phyloP scores from a whole-genome alignment of 2,329 filamentous ascomycete species.

The Trichophyton mentagrophytes region DNA sequence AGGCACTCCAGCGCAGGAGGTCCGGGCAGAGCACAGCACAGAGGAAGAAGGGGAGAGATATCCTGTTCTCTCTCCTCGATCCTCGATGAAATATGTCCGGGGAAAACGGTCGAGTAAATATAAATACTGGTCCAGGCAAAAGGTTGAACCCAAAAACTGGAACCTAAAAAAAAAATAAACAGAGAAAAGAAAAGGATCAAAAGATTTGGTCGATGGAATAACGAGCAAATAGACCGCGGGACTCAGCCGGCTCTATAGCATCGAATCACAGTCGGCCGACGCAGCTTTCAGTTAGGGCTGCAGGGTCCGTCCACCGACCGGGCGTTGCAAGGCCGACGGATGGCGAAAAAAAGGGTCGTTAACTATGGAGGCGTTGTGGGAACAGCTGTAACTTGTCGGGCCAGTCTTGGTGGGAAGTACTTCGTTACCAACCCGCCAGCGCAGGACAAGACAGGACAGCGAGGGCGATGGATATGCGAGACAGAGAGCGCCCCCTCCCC shows the following conservation, averaged over 20 bases:
- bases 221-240: neutral
- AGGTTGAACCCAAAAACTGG: neutral
- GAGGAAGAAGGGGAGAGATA: neutral
- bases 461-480: no score
- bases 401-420: no score
- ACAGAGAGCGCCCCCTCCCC: no score
- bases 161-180: neutral
- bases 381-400: no score
- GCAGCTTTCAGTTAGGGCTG: constrained; percentile 4
- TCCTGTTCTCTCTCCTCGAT: neutral
- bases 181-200: neutral
- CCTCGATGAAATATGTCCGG: neutral
- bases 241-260: neutral
- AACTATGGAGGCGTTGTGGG: no score
- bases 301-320: neutral
- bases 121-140: neutral
- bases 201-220: neutral
- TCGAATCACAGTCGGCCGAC: neutral
- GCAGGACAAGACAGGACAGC: no score
- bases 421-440: no score
- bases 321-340: no score
- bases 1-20: neutral
- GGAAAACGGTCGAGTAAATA: neutral
- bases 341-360: no score
- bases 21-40: neutral